Evolutionary conservation across 768 basidiomycete genomes (phyloP), one percentile per base, ranked within the genome.

Genomic region (Collybiopsis confluens): DNA sequence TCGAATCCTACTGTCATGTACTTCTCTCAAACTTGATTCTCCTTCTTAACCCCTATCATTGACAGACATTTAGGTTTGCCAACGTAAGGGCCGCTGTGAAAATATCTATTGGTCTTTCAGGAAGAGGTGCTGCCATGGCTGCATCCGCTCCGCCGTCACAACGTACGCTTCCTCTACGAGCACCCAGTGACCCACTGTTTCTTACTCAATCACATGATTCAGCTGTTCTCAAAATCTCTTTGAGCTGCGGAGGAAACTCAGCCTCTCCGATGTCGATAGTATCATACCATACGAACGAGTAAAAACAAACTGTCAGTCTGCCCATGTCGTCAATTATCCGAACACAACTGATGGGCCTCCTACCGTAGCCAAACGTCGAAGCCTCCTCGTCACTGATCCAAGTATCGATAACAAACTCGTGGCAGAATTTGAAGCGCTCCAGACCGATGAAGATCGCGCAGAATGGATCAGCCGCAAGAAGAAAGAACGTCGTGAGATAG

Each of bases 1-100:
- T 80, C 54, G 77, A 75, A 51, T 73, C 73, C 2, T 71, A 75
- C 58, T 84, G 82, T 54, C 75, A 81, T 65, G 82, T 80, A 58
- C 60, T 70, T 26, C 23, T 10, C 23, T 18, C 48, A 26, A 23
- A 40, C 44, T 45, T 49, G 20, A 8, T 16, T 27, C 28, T 21
- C 3, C 26, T 30, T 8, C 10, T 28, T 23, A 30, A 50, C 15
- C 23, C 35, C 37, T 38, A 45, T 2, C 13, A 24, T 20, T 6
- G 27, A 56, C 59, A 57, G 58, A 42, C 38, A n/a, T 33, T 42
- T 16, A 71, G 69, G 63, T 70, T 55, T 71, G 69, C 26, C 52
- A 59, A 37, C 55, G 65, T 1, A 68, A 66, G 21, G 47, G 47
- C 20, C 68, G 62, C n/a, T 68, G 70, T 40, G 69, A 65, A 8